Conservation (phyloP, 371 early-diverging fungal species). For the Rhizomucor miehei region DNA sequence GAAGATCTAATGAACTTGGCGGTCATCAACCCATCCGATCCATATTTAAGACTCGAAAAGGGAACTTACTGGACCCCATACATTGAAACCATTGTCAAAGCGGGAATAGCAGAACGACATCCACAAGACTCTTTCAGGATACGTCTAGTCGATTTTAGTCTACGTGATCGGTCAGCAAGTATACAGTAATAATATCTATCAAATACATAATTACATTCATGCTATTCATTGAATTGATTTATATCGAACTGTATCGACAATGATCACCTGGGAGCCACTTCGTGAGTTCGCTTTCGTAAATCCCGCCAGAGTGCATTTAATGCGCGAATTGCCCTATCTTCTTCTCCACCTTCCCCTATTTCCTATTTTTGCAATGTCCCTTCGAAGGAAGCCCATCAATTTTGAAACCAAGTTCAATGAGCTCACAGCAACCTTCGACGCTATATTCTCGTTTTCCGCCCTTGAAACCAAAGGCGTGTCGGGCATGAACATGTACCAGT, state of each 20-base stretch:
- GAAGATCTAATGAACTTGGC: slow-evolving; percentile 60
- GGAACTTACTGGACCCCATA: slow-evolving; percentile 58
- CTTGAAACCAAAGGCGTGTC: slow-evolving; percentile 36
- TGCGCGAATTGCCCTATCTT: no score
- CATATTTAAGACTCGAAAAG: slow-evolving; percentile 39
- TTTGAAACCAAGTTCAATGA: slow-evolving; percentile 57
- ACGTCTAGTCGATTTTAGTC: slow-evolving; percentile 43
- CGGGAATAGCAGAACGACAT: slow-evolving; percentile 50
- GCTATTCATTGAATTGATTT: no score
- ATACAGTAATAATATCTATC: no score
- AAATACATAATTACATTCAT: no score
- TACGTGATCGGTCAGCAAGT: neutral
- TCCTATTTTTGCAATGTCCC: slow-evolving; percentile 37
- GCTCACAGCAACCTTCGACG: slow-evolving; percentile 51
- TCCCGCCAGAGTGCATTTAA: no score
- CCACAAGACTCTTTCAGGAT: slow-evolving; percentile 47
- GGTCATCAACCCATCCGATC: slow-evolving; percentile 36
- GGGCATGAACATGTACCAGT: slow-evolving; percentile 78
- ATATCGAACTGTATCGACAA: no score
- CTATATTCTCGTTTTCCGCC: slow-evolving; percentile 55
- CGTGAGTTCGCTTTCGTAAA: no score
- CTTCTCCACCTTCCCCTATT: neutral
- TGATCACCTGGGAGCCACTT: no score
- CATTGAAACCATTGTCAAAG: slow-evolving; percentile 52
- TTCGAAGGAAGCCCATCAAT: slow-evolving; percentile 59